Evolutionary conservation across 2,329 filamentous ascomycete species (phyloP).

Genomic region (Colletotrichum tamarilloi): DNA sequence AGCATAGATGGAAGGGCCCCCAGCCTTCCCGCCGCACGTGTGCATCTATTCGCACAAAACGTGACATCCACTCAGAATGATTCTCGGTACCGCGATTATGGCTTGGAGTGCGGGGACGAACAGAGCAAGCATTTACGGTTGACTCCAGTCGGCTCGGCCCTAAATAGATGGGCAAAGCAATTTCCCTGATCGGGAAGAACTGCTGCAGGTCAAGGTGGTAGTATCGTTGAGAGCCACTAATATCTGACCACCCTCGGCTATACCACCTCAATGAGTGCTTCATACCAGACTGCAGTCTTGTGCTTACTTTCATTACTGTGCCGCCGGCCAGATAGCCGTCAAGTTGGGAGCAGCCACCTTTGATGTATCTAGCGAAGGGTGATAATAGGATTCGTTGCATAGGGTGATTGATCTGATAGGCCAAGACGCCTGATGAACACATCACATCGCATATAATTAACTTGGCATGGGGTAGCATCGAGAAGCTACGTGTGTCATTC

Average conservation of each 20-base stretch:
- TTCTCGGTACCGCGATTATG: not conserved
- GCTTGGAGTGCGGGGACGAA: not conserved
- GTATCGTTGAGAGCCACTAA: not conserved
- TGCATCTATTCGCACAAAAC: not conserved
- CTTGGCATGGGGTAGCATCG: not conserved
- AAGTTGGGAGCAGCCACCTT: not conserved
- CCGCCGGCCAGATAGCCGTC: no score
- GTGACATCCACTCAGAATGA: not conserved
- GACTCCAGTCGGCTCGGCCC: not conserved
- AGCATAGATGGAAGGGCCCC: not conserved
- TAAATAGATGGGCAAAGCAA: not conserved
- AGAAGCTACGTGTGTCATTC: not conserved
- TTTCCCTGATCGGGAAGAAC: not conserved
- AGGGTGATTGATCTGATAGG: not conserved
- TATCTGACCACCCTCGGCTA: not conserved
- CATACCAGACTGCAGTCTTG: not conserved
- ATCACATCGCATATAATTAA: not conserved
- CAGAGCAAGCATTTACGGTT: not conserved
- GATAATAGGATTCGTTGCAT: not conserved
- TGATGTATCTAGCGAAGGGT: not conserved
- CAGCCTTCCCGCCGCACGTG: not conserved
- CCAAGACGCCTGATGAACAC: not conserved
- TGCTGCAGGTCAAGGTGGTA: not conserved
- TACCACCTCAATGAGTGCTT: not conserved
- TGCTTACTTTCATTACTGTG: not conserved